Conservation (phyloP, 108 stramenopile species). For the Skeletonema tropicum region DNA sequence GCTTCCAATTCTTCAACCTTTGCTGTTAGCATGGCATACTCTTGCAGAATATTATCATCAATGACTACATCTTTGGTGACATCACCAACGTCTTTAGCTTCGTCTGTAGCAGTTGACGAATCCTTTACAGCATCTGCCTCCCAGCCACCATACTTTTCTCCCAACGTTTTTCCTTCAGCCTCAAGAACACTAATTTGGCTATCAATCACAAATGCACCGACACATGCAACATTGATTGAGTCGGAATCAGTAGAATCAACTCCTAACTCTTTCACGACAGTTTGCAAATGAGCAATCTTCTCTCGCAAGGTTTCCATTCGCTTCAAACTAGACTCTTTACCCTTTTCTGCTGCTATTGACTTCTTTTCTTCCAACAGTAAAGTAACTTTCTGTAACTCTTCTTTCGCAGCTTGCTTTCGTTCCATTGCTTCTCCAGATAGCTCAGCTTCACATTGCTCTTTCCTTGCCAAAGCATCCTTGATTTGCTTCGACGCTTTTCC, state of each 20-base stretch:
- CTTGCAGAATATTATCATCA: constrained; percentile 13
- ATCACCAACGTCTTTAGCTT: constrained; percentile 15
- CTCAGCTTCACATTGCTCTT: constrained; percentile 67
- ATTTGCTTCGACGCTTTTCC: constrained; percentile 86
- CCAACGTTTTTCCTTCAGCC: constrained; percentile 57
- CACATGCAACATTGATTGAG: constrained; percentile 60
- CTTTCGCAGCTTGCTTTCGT: constrained; percentile 55
- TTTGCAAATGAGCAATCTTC: constrained; percentile 53
- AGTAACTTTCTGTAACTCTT: constrained; percentile 45
- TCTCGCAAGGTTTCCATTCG: constrained; percentile 62
- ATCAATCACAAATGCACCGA: constrained; percentile 76
- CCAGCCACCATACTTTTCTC: constrained; percentile 76
- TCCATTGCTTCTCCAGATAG: constrained; percentile 61
- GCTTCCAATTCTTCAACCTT: constrained; percentile 21
- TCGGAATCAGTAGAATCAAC: constrained; percentile 36
- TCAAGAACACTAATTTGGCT: constrained; percentile 70
- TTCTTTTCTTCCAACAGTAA: constrained; percentile 59
- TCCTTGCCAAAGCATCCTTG: constrained; percentile 73
- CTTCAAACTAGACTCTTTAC: constrained; percentile 56
- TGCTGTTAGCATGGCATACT: constrained; percentile 4
- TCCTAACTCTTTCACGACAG: constrained; percentile 23
- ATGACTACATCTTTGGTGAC: constrained; percentile 3
- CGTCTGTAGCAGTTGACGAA: constrained; percentile 9
- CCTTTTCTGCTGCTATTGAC: constrained; percentile 59
- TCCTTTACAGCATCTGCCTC: constrained; percentile 20